phyloP scores from a whole-genome alignment of 179 eudicot species.

The Silene coronaria region DNA sequence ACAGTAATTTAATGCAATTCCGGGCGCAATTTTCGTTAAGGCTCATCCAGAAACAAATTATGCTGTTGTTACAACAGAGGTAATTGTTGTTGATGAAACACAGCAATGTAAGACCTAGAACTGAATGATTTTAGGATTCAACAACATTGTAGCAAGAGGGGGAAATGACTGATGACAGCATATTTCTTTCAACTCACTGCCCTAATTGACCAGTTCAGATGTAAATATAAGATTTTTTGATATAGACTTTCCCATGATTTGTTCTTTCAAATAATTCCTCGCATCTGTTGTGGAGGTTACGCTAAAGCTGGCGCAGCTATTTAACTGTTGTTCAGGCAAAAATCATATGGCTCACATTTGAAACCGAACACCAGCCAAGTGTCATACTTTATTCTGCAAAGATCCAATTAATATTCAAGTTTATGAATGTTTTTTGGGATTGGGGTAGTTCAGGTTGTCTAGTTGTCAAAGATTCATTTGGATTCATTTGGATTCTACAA shows the following conservation, averaged over 20 bases:
- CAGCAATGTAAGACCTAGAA: neutral
- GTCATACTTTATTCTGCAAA: too few relatives aligned
- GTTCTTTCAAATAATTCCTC: neutral
- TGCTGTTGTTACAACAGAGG: neutral
- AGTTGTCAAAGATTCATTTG: neutral
- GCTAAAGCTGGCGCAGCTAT: neutral
- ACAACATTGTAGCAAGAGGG: neutral
- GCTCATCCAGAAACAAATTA: neutral
- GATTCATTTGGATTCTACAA: neutral
- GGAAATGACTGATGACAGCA: neutral
- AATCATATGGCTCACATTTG: neutral
- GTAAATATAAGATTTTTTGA: neutral
- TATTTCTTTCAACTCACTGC: neutral
- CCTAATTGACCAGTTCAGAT: conserved; percentile 1
- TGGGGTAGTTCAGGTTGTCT: neutral
- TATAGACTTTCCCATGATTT: neutral
- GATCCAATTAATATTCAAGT: too few relatives aligned
- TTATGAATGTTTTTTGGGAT: too few relatives aligned
- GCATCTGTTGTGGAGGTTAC: neutral
- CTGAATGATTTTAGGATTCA: neutral
- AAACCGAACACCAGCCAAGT: neutral
- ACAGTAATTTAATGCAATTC: neutral
- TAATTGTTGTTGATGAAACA: neutral
- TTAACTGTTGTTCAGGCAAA: neutral
- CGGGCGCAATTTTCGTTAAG: too few relatives aligned